A percentile compares a stretch with the other conserved stretches of the same genome.
These are phyloP conservation scores for Botrytis hyacinthi DNA, from an alignment of 2,329 filamentous ascomycete genomes.

Conservation along the genomic window DNA sequence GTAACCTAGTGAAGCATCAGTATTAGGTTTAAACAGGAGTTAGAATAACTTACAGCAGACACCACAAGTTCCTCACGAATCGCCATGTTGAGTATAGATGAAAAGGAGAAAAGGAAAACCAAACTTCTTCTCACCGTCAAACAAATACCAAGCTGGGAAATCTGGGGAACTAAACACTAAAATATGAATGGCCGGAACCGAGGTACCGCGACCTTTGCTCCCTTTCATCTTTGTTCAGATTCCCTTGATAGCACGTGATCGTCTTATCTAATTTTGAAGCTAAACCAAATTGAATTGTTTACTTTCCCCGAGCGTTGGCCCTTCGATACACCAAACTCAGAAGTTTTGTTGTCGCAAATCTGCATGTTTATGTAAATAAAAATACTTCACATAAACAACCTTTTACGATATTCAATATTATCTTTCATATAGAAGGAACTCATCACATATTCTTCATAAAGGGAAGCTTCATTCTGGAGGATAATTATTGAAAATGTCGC, in stretches of 20 bases:
- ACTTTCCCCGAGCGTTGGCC: constrained; percentile 17
- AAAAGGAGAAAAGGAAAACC: neutral
- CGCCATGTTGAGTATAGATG: constrained; percentile 54
- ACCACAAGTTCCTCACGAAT: constrained; percentile 91
- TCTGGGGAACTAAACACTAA: constrained; percentile 18
- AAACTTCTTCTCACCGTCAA: constrained; percentile 9
- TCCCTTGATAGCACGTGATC: neutral
- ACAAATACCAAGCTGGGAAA: constrained; percentile 3
- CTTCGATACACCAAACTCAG: constrained; percentile 4
- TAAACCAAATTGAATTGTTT: constrained; percentile 19
- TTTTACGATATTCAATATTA: neutral
- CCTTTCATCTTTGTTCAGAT: neutral
- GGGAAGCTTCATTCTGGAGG: constrained; percentile 1
- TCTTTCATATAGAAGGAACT: constrained; percentile 13
- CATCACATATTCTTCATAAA: neutral
- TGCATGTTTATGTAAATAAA: constrained; percentile 1
- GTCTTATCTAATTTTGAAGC: neutral
- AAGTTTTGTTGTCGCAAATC: constrained; percentile 20
- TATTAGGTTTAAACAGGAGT: constrained; percentile 25
- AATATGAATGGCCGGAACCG: constrained; percentile 28
- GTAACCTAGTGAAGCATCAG: constrained; percentile 36
- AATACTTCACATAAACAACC: neutral
- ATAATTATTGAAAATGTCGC: constrained; percentile 62
- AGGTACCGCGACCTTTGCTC: constrained; percentile 19
- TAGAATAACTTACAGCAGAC: constrained; percentile 65